Conservation (phyloP, 2,329 filamentous ascomycete genomes). For the Aspergillus sp. region DNA sequence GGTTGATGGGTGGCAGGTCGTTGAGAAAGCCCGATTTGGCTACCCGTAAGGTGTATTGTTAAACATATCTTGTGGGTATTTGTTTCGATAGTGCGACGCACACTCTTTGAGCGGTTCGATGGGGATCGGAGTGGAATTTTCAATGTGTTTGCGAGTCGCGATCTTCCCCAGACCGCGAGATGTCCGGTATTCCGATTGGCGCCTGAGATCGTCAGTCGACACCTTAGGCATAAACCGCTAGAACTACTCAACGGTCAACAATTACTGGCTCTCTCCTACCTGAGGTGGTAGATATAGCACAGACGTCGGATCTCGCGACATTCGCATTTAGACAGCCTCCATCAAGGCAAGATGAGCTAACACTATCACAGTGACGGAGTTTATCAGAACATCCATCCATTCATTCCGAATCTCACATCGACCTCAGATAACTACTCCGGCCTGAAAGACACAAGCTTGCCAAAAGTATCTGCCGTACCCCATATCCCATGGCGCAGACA, state of each 20-base stretch:
- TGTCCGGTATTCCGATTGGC: constrained; percentile 1
- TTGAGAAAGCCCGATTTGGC: neutral
- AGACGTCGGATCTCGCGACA: neutral
- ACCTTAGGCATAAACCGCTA: neutral
- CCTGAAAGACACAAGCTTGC: constrained; percentile 53
- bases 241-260: neutral
- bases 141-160: neutral
- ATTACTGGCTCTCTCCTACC: neutral
- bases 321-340: neutral
- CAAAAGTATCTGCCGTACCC: constrained; percentile 62
- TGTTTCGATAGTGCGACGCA: neutral
- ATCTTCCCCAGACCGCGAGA: constrained; percentile 8
- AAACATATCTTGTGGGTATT: neutral
- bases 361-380: neutral
- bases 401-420: neutral
- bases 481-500: constrained; percentile 59
- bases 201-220: constrained; percentile 5
- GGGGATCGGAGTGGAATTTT: neutral
- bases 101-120: too few species aligned
- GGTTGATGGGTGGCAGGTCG: neutral
- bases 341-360: neutral
- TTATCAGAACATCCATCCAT: neutral
- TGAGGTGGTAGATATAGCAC: neutral
- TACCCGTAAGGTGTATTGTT: neutral
- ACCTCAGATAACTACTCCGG: constrained; percentile 23